Percentiles rank a stretch among this genome's conserved stretches.
phyloP scores from a whole-genome alignment of 345 rosid species.

The Ricinus communis region DNA sequence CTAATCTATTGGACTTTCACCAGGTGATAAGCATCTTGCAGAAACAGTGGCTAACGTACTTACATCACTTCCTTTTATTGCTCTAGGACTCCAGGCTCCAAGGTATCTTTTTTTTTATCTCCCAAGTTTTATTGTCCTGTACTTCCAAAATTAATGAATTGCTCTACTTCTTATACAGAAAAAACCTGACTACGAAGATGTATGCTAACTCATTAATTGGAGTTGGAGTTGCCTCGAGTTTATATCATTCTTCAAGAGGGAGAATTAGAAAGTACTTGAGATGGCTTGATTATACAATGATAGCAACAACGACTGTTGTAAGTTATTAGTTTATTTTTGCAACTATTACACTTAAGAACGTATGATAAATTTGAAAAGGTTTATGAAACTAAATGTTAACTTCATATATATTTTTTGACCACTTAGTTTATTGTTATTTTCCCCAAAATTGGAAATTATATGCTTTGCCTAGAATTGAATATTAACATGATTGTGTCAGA shows the following conservation, averaged over 20 bases:
- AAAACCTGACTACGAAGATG: conserved; percentile 59
- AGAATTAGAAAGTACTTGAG: conserved; percentile 67
- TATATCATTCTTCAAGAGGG: conserved; percentile 92
- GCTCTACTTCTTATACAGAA: conserved; percentile 42
- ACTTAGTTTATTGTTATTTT: too few relatives aligned
- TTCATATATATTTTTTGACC: background rate
- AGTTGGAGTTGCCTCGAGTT: conserved; percentile 82
- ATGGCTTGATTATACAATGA: conserved; percentile 96
- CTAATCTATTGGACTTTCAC: conserved; percentile 17
- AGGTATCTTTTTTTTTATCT: conserved; percentile 46
- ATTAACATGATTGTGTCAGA: too few relatives aligned
- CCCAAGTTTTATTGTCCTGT: background rate
- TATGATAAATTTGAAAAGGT: background rate
- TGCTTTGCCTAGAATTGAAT: too few relatives aligned
- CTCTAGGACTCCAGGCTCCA: conserved; percentile 84
- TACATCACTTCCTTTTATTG: conserved; percentile 90
- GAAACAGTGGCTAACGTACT: conserved; percentile 80
- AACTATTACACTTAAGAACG: background rate
- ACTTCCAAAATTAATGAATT: conserved; percentile 8
- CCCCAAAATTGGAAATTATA: too few relatives aligned
- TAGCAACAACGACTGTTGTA: conserved; percentile 81
- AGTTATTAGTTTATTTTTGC: conserved; percentile 17
- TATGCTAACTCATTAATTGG: conserved; percentile 95
- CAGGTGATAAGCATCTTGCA: conserved; percentile 65
- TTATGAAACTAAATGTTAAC: background rate